Evolutionary conservation across 345 rosid species (phyloP).

Genomic region (Populus simonii): DNA sequence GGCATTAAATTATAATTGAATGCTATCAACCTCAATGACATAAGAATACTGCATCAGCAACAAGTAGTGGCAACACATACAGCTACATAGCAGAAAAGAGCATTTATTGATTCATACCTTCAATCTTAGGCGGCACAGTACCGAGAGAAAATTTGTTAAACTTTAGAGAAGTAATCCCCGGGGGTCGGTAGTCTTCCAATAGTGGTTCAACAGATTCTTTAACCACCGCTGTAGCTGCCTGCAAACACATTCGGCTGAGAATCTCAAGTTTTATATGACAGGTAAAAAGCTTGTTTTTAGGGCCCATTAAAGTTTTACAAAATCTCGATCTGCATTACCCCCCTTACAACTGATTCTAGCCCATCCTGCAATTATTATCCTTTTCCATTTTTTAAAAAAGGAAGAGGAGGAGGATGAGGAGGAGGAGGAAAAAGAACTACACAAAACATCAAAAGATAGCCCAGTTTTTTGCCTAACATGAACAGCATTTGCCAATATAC

Average conservation of each 20-base stretch:
- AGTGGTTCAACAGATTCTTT: constrained; percentile 97
- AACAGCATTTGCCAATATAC: background rate
- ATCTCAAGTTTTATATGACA: constrained; percentile 11
- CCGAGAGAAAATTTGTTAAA: constrained; percentile 88
- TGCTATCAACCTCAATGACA: background rate
- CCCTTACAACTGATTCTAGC: no score
- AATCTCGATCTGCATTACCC: no score
- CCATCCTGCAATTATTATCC: no score
- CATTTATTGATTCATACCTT: constrained; percentile 50
- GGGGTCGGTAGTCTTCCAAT: constrained; percentile 90
- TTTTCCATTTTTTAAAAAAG: background rate
- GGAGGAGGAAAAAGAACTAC: background rate
- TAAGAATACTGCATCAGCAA: background rate
- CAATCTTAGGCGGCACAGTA: constrained; percentile 95
- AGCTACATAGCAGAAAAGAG: background rate
- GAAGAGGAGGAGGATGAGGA: no score
- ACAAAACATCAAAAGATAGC: background rate
- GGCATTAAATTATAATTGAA: background rate
- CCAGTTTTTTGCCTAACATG: background rate
- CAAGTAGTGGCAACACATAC: background rate
- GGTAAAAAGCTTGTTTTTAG: background rate
- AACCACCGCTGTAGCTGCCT: constrained; percentile 90
- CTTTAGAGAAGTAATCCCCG: constrained; percentile 90
- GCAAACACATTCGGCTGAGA: constrained; percentile 31
- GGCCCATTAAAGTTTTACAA: no score